phyloP scores from a whole-genome alignment of 2,329 filamentous ascomycete genomes.

The Anthostomella pinea region DNA sequence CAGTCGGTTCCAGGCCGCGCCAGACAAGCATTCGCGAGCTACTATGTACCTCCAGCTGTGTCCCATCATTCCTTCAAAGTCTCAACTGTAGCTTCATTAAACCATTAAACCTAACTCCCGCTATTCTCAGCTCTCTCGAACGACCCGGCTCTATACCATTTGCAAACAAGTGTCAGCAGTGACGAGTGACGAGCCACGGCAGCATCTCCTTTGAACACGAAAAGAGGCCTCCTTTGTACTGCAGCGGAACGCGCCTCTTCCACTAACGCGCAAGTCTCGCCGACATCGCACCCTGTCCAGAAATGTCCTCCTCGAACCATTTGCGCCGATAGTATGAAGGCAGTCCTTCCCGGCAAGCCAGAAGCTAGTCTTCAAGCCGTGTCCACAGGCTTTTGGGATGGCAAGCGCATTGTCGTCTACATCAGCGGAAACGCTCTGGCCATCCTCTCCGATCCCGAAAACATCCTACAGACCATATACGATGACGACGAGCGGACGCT shows the following conservation, averaged over 20 bases:
- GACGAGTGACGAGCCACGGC: too few species aligned
- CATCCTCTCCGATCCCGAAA: conserved; percentile 71
- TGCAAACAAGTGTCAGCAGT: too few species aligned
- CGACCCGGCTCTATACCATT: too few species aligned
- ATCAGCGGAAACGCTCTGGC: conserved; percentile 86
- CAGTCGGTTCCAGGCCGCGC: background rate
- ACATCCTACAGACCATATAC: conserved; percentile 86
- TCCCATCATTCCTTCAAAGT: too few species aligned
- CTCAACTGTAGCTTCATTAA: too few species aligned
- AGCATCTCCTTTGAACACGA: conserved; percentile 1
- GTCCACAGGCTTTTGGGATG: conserved; percentile 45
- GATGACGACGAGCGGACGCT: conserved; percentile 68
- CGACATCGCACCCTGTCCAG: conserved; percentile 13
- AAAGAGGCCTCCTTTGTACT: conserved; percentile 2
- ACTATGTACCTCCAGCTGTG: too few species aligned
- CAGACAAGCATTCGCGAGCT: too few species aligned
- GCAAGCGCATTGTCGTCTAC: conserved; percentile 54
- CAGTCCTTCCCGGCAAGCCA: conserved; percentile 47
- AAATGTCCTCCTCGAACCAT: conserved; percentile 24
- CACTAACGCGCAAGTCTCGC: conserved; percentile 1
- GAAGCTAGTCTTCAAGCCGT: conserved; percentile 47
- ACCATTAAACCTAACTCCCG: too few species aligned
- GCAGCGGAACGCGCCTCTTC: conserved; percentile 14
- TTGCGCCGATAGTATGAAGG: conserved; percentile 40
- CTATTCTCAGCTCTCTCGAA: too few species aligned